These are phyloP conservation scores for Umbilicus rupestris DNA, from an alignment of 164 flowering plant species.

Conservation along the genomic window DNA sequence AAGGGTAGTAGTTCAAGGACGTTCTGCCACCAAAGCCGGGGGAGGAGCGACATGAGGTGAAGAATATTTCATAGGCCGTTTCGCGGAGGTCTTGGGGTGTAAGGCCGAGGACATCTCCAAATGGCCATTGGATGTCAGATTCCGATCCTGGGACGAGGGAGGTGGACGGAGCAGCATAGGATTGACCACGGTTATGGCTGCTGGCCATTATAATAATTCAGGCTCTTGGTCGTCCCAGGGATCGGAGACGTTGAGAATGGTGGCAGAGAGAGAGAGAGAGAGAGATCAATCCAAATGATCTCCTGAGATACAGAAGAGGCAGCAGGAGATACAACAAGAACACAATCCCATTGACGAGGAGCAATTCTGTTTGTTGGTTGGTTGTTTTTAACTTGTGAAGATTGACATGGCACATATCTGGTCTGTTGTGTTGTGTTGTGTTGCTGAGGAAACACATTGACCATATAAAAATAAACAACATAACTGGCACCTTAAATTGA, in stretches of 20 bases:
- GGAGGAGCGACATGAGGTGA: conserved; percentile 74
- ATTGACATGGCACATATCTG: too few species aligned
- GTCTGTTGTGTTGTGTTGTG: too few species aligned
- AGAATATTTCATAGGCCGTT: conserved; percentile 81
- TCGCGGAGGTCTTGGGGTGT: conserved; percentile 56
- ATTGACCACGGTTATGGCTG: conserved; percentile 23
- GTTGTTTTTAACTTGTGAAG: too few species aligned
- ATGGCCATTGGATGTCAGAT: conserved; percentile 53
- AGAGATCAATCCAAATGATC: not conserved
- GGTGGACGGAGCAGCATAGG: conserved; percentile 10
- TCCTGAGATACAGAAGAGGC: too few species aligned
- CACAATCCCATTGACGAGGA: too few species aligned
- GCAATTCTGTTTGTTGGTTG: too few species aligned
- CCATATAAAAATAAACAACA: too few species aligned
- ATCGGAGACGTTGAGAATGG: conserved; percentile 15
- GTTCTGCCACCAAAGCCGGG: conserved; percentile 78
- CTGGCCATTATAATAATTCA: conserved; percentile 14
- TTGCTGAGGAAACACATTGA: too few species aligned
- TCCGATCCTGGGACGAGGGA: conserved; percentile 17
- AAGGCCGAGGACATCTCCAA: conserved; percentile 43
- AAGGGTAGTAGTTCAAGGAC: conserved; percentile 34
- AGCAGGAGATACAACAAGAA: too few species aligned
- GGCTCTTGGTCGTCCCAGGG: not conserved
- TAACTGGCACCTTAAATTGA: too few species aligned
- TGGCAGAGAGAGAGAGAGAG: conserved; percentile 8